Evolutionary conservation across 208 protist species (phyloP).

Genomic region (Crithidia acanthocephali): DNA sequence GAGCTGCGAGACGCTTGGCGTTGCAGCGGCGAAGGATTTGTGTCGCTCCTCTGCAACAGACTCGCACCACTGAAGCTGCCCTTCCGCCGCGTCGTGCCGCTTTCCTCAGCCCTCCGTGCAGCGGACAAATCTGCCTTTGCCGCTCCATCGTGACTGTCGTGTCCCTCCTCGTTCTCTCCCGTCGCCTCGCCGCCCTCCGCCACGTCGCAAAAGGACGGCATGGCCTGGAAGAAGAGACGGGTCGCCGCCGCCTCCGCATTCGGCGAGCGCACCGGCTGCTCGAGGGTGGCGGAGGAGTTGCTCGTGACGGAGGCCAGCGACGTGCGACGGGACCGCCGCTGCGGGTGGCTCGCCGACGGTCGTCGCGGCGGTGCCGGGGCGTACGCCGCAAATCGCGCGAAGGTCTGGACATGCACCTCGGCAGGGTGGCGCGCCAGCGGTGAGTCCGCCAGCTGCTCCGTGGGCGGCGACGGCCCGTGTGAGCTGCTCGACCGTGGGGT

Average conservation of each 20-base stretch:
- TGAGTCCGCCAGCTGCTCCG: neutral
- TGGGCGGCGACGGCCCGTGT: neutral
- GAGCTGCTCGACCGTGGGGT: neutral
- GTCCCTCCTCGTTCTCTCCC: neutral
- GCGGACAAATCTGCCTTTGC: neutral
- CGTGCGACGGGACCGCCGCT: conserved; percentile 5
- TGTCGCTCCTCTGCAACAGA: neutral
- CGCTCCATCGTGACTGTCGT: neutral
- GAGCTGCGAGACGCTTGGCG: neutral
- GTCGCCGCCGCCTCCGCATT: conserved; percentile 18
- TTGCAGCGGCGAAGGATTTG: neutral
- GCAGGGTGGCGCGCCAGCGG: neutral
- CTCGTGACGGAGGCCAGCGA: conserved; percentile 23
- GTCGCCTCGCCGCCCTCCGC: neutral
- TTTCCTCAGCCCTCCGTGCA: neutral
- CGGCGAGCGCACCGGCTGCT: conserved; percentile 1
- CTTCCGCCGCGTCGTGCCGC: neutral
- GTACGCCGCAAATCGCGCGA: conserved; percentile 2
- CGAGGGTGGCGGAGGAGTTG: conserved; percentile 17
- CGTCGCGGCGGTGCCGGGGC: conserved; percentile 6
- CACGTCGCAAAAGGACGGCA: conserved; percentile 10
- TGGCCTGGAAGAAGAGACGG: conserved; percentile 17
- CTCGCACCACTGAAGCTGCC: neutral
- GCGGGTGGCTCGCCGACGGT: conserved; percentile 7
- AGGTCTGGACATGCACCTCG: neutral